phyloP scores from a whole-genome alignment of 768 basidiomycete genomes.

The Clathrus columnatus region DNA sequence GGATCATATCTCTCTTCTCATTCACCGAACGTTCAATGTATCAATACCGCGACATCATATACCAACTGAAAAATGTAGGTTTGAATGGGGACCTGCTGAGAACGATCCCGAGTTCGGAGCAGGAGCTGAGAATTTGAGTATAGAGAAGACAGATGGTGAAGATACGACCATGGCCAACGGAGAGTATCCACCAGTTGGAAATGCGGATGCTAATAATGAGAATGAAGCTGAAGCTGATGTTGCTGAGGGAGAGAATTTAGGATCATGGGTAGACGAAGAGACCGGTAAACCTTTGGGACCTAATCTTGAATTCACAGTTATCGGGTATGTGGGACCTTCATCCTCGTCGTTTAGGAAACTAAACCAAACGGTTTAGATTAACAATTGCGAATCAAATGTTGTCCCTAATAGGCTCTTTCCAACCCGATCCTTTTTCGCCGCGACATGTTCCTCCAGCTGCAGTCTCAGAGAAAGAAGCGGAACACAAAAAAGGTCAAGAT shows the following conservation, averaged over 20 bases:
- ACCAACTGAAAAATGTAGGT: constrained; percentile 69
- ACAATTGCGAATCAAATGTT: constrained; percentile 92
- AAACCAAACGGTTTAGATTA: constrained; percentile 38
- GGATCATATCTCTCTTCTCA: constrained; percentile 83
- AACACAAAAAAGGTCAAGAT: constrained; percentile 16
- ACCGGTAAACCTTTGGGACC: constrained; percentile 69
- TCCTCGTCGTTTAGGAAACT: neutral
- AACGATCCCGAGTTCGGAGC: constrained; percentile 68
- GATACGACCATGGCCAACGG: constrained; percentile 12
- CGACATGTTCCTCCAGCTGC: constrained; percentile 34
- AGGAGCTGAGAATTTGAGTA: constrained; percentile 4
- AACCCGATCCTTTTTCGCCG: constrained; percentile 64
- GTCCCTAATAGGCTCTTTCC: constrained; percentile 78
- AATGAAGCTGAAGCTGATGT: constrained; percentile 17
- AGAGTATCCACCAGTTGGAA: constrained; percentile 8
- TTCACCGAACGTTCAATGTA: constrained; percentile 89
- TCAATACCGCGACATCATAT: constrained; percentile 93
- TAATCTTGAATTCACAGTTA: constrained; percentile 73
- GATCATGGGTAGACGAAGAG: constrained; percentile 59
- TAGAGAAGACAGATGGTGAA: constrained; percentile 10
- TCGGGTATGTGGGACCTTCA: constrained; percentile 50
- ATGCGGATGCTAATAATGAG: constrained; percentile 15
- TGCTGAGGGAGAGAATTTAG: constrained; percentile 38
- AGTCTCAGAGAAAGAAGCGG: neutral
- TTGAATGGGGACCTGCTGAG: constrained; percentile 77